phyloP scores from a whole-genome alignment of 2,329 filamentous ascomycete genomes.

The Tolypocladium ovalisporum region DNA sequence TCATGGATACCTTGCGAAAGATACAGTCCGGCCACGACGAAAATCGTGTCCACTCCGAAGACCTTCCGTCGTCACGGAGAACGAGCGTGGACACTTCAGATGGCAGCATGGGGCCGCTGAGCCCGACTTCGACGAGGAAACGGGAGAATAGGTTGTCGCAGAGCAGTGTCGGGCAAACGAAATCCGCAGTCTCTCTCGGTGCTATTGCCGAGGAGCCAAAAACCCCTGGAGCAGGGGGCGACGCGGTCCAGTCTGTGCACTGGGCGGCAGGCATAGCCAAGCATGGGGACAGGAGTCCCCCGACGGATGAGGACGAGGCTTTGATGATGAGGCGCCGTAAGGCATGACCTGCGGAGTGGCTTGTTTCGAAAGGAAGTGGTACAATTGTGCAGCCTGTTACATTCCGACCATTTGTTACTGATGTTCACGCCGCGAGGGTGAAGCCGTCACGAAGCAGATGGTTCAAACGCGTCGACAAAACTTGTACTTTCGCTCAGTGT shows the following conservation, averaged over 20 bases:
- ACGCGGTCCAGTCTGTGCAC: not conserved
- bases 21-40: slow-evolving; percentile 32
- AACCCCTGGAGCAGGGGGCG: slow-evolving; percentile 1
- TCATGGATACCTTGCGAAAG: slow-evolving; percentile 33
- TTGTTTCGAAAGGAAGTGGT: not conserved
- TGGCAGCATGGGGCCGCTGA: slow-evolving; percentile 22
- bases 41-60: slow-evolving; percentile 25
- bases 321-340: slow-evolving; percentile 16
- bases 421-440: not conserved
- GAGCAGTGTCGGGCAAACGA: slow-evolving; percentile 22
- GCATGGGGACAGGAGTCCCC: slow-evolving; percentile 5
- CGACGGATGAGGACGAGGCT: slow-evolving; percentile 29
- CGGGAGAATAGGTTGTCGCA: slow-evolving; percentile 21
- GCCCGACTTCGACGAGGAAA: slow-evolving; percentile 19
- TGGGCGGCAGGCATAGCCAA: not conserved
- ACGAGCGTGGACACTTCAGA: slow-evolving; percentile 25
- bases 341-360: not conserved
- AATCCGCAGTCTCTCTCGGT: slow-evolving; percentile 29
- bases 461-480: not conserved
- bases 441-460: not conserved
- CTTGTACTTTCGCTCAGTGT: not conserved
- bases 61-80: slow-evolving; percentile 20
- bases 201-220: slow-evolving; percentile 35
- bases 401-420: not conserved
- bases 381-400: not conserved